Base-by-base conservation (phyloP, 495 filamentous ascomycete genomes). In the Xylaria bambusicola region DNA sequence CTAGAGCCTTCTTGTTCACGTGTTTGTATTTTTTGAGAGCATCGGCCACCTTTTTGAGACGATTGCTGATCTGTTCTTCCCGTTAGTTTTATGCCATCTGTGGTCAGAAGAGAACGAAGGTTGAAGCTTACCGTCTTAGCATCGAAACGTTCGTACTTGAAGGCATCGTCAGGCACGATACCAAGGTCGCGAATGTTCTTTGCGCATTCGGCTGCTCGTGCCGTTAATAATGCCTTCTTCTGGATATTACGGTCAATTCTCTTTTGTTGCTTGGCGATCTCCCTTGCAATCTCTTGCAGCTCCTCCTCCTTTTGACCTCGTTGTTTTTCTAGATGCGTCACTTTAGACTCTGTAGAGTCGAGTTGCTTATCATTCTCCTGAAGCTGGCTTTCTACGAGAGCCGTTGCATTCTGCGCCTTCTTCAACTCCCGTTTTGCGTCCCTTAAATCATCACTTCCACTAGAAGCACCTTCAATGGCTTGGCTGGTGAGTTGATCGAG, bases 1-100 rank as follows among this genome's bases (percentile, higher is more conserved):
- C 95, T 62, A 97, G 96, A 0, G 94, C 94, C 73, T 99, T 99
- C 77, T 98, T 99, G 82, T 99, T 99, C 69, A 99, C 91, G 66
- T 96, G 90, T 33, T 88, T 89, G 77, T 93, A 98, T 69, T 97
- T 96, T 75, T 98, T 98, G 42, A 99, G 80, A 0, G 87, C 84
- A 58, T 97, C 91, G 66, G 97, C 96, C 71, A 93, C 90, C 71
- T 94, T 96, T 73, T 94, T 88, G 7, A 98, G 84, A 21, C 88
- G 87, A 64, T 88, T 86, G n/a, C 91, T 86, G 23, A 97, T 86
- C 82, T 88, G 63, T 54, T 31, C 53, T 61, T n/a, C n/a, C n/a
- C n/a, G n/a, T n/a, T 10, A 38, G 29, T 61, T 33, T 49, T 52
- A 61, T 38, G 36, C 3, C 40, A 18, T 18, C 20, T 47, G 17